Evolutionary conservation across 1,284 basidiomycete genomes (phyloP).

Genomic region (Rhodotorula sp.): DNA sequence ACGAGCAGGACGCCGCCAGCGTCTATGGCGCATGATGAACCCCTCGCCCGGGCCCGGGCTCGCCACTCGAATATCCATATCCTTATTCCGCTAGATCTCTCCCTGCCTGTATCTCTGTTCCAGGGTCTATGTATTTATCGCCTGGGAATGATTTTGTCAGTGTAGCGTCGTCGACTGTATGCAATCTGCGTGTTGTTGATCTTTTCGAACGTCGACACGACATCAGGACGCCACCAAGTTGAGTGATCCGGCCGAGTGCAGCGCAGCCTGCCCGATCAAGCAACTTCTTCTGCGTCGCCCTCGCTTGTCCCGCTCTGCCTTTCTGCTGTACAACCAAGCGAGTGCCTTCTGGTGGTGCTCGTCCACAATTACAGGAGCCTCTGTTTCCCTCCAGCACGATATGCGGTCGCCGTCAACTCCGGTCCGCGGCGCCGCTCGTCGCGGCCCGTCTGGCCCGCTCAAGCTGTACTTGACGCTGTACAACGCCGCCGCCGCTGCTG

Average conservation of each 20-base stretch:
- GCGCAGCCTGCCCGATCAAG: neutral
- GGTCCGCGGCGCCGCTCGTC: too few relatives aligned
- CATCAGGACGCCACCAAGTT: neutral
- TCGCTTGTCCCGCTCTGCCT: neutral
- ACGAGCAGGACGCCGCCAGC: constrained; percentile 22
- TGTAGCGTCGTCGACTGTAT: neutral
- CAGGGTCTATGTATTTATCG: too few relatives aligned
- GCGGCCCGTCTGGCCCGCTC: neutral
- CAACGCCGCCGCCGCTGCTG: constrained; percentile 69
- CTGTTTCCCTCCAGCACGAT: too few relatives aligned
- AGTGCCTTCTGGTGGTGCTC: too few relatives aligned
- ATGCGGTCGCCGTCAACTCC: too few relatives aligned
- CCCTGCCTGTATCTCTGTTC: too few relatives aligned
- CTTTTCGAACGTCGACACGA: neutral
- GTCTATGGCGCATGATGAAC: constrained; percentile 15
- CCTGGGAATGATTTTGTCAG: too few relatives aligned
- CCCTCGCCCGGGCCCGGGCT: neutral
- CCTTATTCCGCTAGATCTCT: neutral
- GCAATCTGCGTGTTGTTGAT: neutral
- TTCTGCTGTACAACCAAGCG: neutral
- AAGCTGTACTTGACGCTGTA: constrained; percentile 67
- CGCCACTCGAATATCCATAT: neutral
- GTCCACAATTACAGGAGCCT: too few relatives aligned
- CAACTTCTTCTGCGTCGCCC: neutral
- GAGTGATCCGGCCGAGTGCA: neutral